A percentile compares a stretch with the other conserved stretches of the same genome.
These are phyloP conservation scores for Calonectria pseudoturangicola DNA, from an alignment of 2,329 filamentous ascomycete genomes.

Conservation along the genomic window DNA sequence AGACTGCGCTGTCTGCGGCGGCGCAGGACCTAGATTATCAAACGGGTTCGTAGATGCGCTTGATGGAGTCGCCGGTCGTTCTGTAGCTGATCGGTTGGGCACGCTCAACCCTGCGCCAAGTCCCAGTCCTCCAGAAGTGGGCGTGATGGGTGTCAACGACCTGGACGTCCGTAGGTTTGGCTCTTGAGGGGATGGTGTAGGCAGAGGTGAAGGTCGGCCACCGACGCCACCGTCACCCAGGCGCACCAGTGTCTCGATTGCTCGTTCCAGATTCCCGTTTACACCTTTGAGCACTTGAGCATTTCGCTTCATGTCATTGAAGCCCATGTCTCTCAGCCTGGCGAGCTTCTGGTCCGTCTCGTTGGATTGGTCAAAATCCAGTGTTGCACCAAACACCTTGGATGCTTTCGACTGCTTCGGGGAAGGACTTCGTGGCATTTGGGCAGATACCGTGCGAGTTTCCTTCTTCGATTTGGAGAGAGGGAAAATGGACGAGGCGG, in stretches of 20 bases:
- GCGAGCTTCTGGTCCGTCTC: slow-evolving; percentile 85
- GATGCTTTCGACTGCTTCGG: slow-evolving; percentile 76
- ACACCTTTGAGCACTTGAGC: slow-evolving; percentile 87
- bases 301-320: slow-evolving; percentile 88
- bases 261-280: slow-evolving; percentile 88
- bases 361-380: slow-evolving; percentile 72
- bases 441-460: slow-evolving; percentile 56
- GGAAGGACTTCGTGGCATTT: slow-evolving; percentile 57
- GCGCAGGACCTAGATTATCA: slow-evolving; percentile 73
- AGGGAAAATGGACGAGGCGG: slow-evolving; percentile 81
- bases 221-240: slow-evolving; percentile 82
- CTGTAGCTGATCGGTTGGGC: slow-evolving; percentile 54
- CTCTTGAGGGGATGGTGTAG: slow-evolving; percentile 66
- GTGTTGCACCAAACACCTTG: slow-evolving; percentile 80
- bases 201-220: slow-evolving; percentile 61
- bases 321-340: slow-evolving; percentile 92
- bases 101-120: slow-evolving; percentile 59
- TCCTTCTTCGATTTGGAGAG: slow-evolving; percentile 77
- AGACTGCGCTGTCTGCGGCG: slow-evolving; percentile 78
- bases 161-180: slow-evolving; percentile 68
- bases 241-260: slow-evolving; percentile 89
- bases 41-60: slow-evolving; percentile 80
- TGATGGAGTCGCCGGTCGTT: slow-evolving; percentile 63
- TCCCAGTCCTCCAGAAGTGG: slow-evolving; percentile 56
- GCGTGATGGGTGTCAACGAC: slow-evolving; percentile 73